Conservation (phyloP, 768 basidiomycete genomes). For the Auricularia sp. region DNA sequence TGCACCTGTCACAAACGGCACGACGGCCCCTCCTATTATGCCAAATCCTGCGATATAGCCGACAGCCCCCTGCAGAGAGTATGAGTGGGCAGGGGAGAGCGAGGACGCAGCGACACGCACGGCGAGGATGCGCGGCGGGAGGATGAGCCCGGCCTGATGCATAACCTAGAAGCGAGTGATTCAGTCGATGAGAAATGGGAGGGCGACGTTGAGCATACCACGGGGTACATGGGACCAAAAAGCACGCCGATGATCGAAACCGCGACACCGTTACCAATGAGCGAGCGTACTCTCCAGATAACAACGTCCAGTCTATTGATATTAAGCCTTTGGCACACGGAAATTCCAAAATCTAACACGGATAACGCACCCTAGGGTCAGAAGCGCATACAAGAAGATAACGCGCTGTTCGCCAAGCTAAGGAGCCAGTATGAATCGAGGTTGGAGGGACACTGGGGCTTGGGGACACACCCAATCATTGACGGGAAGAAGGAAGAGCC, state of each 20-base stretch:
- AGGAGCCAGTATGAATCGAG: background rate
- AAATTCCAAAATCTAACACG: background rate
- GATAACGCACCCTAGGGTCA: constrained; percentile 28
- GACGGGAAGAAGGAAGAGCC: background rate
- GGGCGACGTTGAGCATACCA: constrained; percentile 17
- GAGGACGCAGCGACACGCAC: background rate
- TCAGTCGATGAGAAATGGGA: background rate
- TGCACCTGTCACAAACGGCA: background rate
- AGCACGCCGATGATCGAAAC: constrained; percentile 56
- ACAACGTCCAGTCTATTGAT: constrained; percentile 45
- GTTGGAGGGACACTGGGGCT: background rate
- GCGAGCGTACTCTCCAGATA: constrained; percentile 59
- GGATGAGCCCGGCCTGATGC: background rate
- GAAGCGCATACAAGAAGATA: constrained; percentile 26
- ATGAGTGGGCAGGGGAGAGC: background rate
- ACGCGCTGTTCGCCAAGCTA: constrained; percentile 30
- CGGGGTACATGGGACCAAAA: constrained; percentile 67
- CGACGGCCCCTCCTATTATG: background rate
- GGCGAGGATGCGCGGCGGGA: background rate
- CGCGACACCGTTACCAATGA: constrained; percentile 54
- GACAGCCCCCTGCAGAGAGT: background rate
- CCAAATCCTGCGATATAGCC: background rate
- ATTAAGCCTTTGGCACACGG: background rate
- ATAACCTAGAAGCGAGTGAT: background rate
- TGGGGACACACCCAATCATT: background rate